These are phyloP conservation scores for Sclerotiophoma versabilis DNA, from an alignment of 2,329 filamentous ascomycete species.

Conservation along the genomic window DNA sequence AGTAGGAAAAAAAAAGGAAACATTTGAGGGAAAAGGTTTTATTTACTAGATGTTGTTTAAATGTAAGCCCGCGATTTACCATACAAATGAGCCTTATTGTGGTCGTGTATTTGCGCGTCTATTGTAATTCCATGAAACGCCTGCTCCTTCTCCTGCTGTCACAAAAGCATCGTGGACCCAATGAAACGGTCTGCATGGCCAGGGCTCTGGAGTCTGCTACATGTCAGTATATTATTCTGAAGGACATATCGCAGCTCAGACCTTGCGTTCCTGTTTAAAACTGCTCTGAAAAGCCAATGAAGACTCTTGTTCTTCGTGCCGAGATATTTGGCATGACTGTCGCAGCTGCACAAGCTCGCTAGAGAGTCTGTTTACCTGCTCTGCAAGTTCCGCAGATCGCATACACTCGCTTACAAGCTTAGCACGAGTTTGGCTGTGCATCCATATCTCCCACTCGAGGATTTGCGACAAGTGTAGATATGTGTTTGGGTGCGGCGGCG, in stretches of 20 bases:
- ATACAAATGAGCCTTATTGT: no score
- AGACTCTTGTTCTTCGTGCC: background rate
- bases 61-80: no score
- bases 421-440: background rate
- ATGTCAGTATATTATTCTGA: background rate
- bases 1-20: no score
- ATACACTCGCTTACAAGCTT: background rate
- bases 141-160: no score
- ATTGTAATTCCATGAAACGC: no score
- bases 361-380: background rate
- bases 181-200: no score
- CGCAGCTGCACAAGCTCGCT: background rate
- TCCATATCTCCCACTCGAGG: slow-evolving; percentile 1
- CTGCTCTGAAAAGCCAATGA: background rate
- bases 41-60: no score
- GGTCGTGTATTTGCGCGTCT: no score
- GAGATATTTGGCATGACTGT: background rate
- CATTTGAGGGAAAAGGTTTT: no score
- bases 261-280: background rate
- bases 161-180: no score
- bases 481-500: background rate
- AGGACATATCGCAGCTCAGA: background rate
- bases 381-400: background rate
- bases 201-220: background rate
- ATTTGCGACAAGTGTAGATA: background rate